Evolutionary conservation across 192 early-diverging fungal genomes (phyloP).

Genomic region (Spinellus fusiger): DNA sequence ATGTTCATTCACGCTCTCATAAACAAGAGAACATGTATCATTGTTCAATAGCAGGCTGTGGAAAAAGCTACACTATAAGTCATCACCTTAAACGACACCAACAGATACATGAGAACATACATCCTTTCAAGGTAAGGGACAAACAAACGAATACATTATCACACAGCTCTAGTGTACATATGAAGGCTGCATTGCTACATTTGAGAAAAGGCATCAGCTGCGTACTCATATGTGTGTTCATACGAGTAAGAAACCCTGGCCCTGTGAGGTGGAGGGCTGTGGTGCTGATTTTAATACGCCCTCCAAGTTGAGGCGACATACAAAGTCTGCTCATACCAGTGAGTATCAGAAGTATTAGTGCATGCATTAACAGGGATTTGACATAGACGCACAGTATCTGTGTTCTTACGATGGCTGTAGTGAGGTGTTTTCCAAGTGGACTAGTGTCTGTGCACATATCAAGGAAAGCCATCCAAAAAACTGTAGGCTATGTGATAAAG

Average conservation of each 20-base stretch:
- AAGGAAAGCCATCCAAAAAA: not conserved
- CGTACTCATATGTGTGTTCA: constrained; percentile 37
- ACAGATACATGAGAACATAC: constrained; percentile 18
- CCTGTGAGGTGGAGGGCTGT: constrained; percentile 31
- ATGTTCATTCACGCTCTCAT: constrained; percentile 29
- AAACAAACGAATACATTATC: not conserved
- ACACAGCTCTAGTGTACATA: constrained; percentile 24
- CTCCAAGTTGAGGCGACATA: constrained; percentile 33
- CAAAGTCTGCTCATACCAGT: constrained; percentile 24
- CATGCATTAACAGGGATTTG: constrained; percentile 1
- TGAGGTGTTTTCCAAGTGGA: constrained; percentile 30
- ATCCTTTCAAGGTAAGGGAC: not conserved
- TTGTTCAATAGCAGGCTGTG: constrained; percentile 26
- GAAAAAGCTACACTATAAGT: constrained; percentile 21
- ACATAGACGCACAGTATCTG: constrained; percentile 28
- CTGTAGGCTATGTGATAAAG: not conserved
- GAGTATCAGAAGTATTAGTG: no score
- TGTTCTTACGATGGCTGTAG: constrained; percentile 33
- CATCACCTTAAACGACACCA: constrained; percentile 35
- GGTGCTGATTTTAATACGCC: constrained; percentile 31
- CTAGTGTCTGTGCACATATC: constrained; percentile 3
- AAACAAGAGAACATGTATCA: constrained; percentile 11
- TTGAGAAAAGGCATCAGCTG: constrained; percentile 32
- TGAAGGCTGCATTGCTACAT: constrained; percentile 31
- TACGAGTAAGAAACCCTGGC: constrained; percentile 32